A percentile compares a stretch with the other conserved stretches of the same genome.
phyloP scores from a whole-genome alignment of 495 filamentous ascomycete genomes.

The Xylaria bambusicola region DNA sequence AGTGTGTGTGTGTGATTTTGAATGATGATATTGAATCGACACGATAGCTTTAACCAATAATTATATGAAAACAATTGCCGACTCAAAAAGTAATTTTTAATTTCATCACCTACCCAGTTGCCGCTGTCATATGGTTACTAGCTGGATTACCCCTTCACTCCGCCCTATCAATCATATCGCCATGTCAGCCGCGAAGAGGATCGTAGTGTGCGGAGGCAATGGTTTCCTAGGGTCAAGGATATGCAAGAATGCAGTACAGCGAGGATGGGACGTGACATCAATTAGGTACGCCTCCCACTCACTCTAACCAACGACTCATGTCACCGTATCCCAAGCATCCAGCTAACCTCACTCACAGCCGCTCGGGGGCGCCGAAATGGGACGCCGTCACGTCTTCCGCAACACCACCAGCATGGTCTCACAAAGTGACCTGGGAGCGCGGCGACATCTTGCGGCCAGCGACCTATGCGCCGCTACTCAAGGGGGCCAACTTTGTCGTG shows the following conservation, averaged over 20 bases:
- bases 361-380: constrained; percentile 88
- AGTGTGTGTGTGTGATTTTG: too few species aligned
- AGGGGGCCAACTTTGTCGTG: constrained; percentile 77
- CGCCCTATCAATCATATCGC: neutral
- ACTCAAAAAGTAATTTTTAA: too few species aligned
- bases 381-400: constrained; percentile 70
- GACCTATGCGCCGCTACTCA: constrained; percentile 71
- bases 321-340: too few species aligned
- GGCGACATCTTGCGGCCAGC: constrained; percentile 82
- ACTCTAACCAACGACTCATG: neutral
- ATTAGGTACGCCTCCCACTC: constrained; percentile 62
- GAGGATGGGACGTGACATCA: constrained; percentile 87
- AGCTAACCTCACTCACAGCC: constrained; percentile 50
- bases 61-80: too few species aligned
- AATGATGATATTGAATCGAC: too few species aligned
- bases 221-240: constrained; percentile 95
- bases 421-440: constrained; percentile 78
- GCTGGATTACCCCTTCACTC: neutral
- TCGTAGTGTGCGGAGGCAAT: constrained; percentile 90
- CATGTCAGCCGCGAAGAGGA: constrained; percentile 56
- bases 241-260: constrained; percentile 78
- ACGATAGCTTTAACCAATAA: too few species aligned
- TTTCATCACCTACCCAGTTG: too few species aligned
- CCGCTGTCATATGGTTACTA: neutral
- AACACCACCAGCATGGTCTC: constrained; percentile 76